Conservation (phyloP, 129 eudicot genomes). For the Ambrosia trifida region DNA sequence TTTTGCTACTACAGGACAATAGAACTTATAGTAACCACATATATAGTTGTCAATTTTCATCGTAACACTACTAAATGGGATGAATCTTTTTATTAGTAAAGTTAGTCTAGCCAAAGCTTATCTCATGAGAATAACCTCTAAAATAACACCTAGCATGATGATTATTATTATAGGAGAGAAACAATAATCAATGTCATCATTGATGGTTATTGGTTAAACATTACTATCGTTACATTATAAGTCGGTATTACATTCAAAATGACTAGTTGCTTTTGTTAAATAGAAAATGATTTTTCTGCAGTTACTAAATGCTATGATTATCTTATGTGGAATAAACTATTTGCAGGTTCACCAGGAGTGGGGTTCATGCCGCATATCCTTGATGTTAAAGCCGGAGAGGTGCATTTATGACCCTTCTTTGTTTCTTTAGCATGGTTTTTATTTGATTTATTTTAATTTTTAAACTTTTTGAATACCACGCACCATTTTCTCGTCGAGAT, state of each 20-base stretch:
- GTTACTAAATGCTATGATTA: background rate
- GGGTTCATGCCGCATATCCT: slow-evolving; percentile 56
- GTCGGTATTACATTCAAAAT: background rate
- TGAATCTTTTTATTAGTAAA: background rate
- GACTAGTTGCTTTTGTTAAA: background rate
- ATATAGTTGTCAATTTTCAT: background rate
- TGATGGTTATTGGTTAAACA: background rate
- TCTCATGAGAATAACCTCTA: no score
- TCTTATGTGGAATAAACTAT: slow-evolving; percentile 8
- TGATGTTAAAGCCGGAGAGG: slow-evolving; percentile 61
- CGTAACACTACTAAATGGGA: background rate
- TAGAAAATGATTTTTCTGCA: background rate
- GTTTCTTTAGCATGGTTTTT: slow-evolving; percentile 17
- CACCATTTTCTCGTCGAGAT: background rate
- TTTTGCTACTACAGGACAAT: slow-evolving; percentile 8
- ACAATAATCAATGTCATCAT: background rate
- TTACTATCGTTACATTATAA: background rate
- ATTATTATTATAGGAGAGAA: background rate
- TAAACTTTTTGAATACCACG: background rate
- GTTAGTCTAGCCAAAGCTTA: slow-evolving; percentile 1
- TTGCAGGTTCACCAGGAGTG: slow-evolving; percentile 54
- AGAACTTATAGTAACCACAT: background rate
- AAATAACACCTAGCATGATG: slow-evolving; percentile 10
- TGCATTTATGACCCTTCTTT: slow-evolving; percentile 22
- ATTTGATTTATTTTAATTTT: background rate